These are phyloP conservation scores for Emericellopsis terricola DNA, from an alignment of 495 filamentous ascomycete genomes.

Conservation along the genomic window DNA sequence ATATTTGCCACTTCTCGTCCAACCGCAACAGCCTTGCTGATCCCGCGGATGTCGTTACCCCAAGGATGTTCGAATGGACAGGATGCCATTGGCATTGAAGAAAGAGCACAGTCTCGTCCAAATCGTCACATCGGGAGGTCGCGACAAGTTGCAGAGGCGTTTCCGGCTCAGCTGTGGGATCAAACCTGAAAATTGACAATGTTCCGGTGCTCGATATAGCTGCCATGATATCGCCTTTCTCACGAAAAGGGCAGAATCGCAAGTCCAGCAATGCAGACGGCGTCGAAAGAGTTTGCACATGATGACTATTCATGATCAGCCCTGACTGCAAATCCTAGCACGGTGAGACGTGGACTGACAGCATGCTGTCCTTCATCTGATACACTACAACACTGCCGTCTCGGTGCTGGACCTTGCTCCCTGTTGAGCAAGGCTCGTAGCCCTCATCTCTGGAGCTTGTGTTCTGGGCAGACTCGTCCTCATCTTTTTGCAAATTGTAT, in stretches of 20 bases:
- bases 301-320: conserved; percentile 13
- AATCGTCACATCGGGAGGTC: conserved; percentile 12
- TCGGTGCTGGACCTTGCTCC: conserved; percentile 32
- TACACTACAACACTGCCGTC: conserved; percentile 59
- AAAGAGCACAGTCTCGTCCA: conserved; percentile 39
- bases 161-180: conserved; percentile 5
- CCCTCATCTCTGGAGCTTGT: too few species aligned
- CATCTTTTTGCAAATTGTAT: conserved; percentile 50
- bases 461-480: too few species aligned
- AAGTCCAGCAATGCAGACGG: conserved; percentile 70
- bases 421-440: conserved; percentile 4
- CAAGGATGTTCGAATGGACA: conserved; percentile 24
- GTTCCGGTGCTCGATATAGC: conserved; percentile 57
- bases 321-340: conserved; percentile 1
- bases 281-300: conserved; percentile 31
- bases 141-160: conserved; percentile 13
- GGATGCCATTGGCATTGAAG: conserved; percentile 60
- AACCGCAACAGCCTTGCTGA: conserved; percentile 31
- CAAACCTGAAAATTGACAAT: conserved; percentile 42
- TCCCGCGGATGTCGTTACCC: conserved; percentile 53
- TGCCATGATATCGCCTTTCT: conserved; percentile 34
- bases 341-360: conserved; percentile 27
- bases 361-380: conserved; percentile 22
- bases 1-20: conserved; percentile 9
- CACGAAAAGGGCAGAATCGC: conserved; percentile 46